Conservation (phyloP, 495 filamentous ascomycete genomes). For the Penicillium cataractarum region DNA sequence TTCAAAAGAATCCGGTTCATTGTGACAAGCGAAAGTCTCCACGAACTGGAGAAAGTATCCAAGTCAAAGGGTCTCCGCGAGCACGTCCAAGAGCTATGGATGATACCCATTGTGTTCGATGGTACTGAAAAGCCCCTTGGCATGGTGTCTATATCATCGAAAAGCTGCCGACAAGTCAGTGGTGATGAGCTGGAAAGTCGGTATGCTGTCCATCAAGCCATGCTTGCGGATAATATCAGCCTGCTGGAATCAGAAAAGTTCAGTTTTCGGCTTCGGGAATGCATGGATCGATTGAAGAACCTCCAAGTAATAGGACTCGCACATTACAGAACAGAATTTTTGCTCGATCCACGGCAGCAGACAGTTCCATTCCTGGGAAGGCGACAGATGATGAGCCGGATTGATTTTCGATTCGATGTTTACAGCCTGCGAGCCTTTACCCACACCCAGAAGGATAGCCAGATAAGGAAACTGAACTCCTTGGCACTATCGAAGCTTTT, state of each 20-base stretch:
- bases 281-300: slow-evolving; percentile 13
- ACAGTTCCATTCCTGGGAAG: slow-evolving; percentile 17
- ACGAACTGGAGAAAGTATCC: slow-evolving; percentile 19
- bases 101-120: slow-evolving; percentile 20
- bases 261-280: slow-evolving; percentile 14
- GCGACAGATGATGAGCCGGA: slow-evolving; percentile 12
- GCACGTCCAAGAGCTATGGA: slow-evolving; percentile 22
- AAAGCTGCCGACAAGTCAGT: slow-evolving; percentile 19
- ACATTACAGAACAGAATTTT: slow-evolving; percentile 19
- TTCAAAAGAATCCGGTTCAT: slow-evolving; percentile 23
- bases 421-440: slow-evolving; percentile 8
- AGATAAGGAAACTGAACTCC: slow-evolving; percentile 15
- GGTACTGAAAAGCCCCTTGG: slow-evolving; percentile 9
- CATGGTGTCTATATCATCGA: slow-evolving; percentile 22
- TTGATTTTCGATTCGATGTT: slow-evolving; percentile 18
- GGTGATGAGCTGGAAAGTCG: slow-evolving; percentile 20
- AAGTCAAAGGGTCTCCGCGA: slow-evolving; percentile 13
- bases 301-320: slow-evolving; percentile 14
- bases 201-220: slow-evolving; percentile 14
- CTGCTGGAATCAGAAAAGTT: slow-evolving; percentile 20
- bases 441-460: not conserved
- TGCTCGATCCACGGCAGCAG: slow-evolving; percentile 16
- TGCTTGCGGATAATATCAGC: slow-evolving; percentile 15
- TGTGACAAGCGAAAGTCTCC: slow-evolving; percentile 26
- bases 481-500: slow-evolving; percentile 17